Evolutionary conservation across 1,139 yeast species (phyloP), one percentile per base, ranked within the genome.

Genomic region (Yamadazyma spencermartinsiae): DNA sequence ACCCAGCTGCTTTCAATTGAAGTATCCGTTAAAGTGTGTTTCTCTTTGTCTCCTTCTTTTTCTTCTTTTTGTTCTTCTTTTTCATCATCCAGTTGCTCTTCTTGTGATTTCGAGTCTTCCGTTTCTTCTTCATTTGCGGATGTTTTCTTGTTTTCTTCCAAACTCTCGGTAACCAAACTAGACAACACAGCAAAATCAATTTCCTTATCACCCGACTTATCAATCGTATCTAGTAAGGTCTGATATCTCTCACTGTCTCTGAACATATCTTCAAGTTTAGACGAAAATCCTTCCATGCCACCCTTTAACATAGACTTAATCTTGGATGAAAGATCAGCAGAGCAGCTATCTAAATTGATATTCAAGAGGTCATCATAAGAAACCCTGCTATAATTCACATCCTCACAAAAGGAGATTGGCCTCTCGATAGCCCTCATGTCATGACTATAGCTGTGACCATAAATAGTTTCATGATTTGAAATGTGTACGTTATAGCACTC

Each of bases 401-500:
- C 4, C 19, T 29, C 28, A 13, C 27, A 27, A 24, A 17, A 9
- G 13, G 34, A 21, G 19, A 27, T 34, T 4, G 63, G 63, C 16
- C 42, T 41, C 6, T 40, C 35, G 24, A 63, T 51, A 40, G 60
- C 63, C 2, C 51, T 57, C 65, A 65, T 54, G 11, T 65, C 59
- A 41, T 67, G 73, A 4, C 33, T 34, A 34, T 42, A 48, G 3
- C 45, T 37, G 44, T 66, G 72, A 5, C 33, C 28, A 11, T 58
- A 59, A 36, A 51, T 37, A 28, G 44, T 38, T 10, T 41, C 37
- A 18, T 51, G 45, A 11, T 33, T 25, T 15, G 16, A 18, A 17
- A 35, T 24, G 16, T 34, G 44, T 21, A 50, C 48, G 0, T 47
- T 39, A 44, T 72, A 79, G 50, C 87, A 81, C 2, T 46, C 34